Evolutionary conservation across 495 filamentous ascomycete species (phyloP).

Genomic region (Aspergillus haitiensis): DNA sequence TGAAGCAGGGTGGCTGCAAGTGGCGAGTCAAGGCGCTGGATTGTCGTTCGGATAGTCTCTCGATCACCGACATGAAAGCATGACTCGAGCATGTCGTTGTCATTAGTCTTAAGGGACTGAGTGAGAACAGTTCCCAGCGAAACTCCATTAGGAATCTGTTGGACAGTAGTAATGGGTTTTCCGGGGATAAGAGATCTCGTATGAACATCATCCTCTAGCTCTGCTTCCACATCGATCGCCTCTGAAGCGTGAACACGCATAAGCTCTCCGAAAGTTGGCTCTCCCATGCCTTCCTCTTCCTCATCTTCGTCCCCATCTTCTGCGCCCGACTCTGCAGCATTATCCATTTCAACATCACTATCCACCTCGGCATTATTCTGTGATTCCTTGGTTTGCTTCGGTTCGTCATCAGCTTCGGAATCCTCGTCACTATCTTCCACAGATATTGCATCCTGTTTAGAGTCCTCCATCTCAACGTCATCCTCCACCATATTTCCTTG

Average conservation of each 20-base stretch:
- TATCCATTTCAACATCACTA: conserved; percentile 48
- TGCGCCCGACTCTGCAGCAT: conserved; percentile 37
- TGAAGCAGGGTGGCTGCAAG: conserved; percentile 75
- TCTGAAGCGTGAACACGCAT: conserved; percentile 67
- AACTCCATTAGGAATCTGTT: conserved; percentile 66
- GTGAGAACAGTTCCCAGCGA: conserved; percentile 88
- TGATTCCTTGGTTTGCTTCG: conserved; percentile 34
- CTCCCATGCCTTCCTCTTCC: conserved; percentile 52
- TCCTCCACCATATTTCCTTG: conserved; percentile 42
- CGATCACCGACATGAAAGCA: conserved; percentile 79
- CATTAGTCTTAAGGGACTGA: conserved; percentile 90
- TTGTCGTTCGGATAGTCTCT: conserved; percentile 76
- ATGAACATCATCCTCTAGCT: conserved; percentile 44
- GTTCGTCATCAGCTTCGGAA: conserved; percentile 40
- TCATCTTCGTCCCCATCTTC: conserved; percentile 35
- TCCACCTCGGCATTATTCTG: conserved; percentile 33
- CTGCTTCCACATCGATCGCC: conserved; percentile 72
- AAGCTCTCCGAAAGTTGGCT: conserved; percentile 87
- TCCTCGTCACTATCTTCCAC: conserved; percentile 39
- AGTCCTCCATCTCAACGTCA: conserved; percentile 55
- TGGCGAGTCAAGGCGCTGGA: conserved; percentile 82
- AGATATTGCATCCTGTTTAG: conserved; percentile 37
- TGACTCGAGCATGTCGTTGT: conserved; percentile 81
- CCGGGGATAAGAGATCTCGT: conserved; percentile 41
- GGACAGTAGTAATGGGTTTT: conserved; percentile 41